phyloP scores from a whole-genome alignment of 805 yeast genomes.

The Phaffomyces opuntiae region DNA sequence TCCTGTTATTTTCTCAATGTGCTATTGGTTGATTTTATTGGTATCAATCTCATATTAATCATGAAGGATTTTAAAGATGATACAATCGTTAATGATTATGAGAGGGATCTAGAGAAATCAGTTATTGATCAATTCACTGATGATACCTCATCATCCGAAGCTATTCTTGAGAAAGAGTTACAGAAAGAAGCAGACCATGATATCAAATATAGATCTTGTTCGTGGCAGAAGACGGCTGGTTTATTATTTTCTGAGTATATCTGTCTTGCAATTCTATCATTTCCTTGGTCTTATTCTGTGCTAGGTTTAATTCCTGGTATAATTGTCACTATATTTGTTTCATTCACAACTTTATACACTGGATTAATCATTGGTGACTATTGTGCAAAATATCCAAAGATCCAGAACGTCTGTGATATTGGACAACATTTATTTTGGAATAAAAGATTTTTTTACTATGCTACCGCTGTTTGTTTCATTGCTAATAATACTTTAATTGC shows the following conservation, averaged over 20 bases:
- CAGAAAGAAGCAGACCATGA: slow-evolving; percentile 19
- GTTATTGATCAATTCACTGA: background rate
- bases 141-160: slow-evolving; percentile 11
- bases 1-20: too few species aligned
- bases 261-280: slow-evolving; percentile 57
- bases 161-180: slow-evolving; percentile 12
- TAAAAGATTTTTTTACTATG: slow-evolving; percentile 45
- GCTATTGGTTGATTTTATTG: too few species aligned
- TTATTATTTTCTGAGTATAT: slow-evolving; percentile 52
- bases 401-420: slow-evolving; percentile 50
- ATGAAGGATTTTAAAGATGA: too few species aligned
- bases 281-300: slow-evolving; percentile 59
- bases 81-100: background rate
- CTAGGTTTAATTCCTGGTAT: slow-evolving; percentile 54
- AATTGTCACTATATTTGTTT: slow-evolving; percentile 44
- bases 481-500: slow-evolving; percentile 51
- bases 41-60: too few species aligned
- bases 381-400: slow-evolving; percentile 45
- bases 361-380: slow-evolving; percentile 49
- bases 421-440: slow-evolving; percentile 52
- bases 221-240: slow-evolving; percentile 58
- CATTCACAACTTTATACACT: slow-evolving; percentile 46
- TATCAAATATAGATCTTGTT: slow-evolving; percentile 44
- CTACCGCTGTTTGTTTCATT: slow-evolving; percentile 47
- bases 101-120: background rate